A percentile compares a stretch with the other conserved stretches of the same genome.
These are phyloP conservation scores for Elaeis oleifera DNA, from an alignment of 202 grass and related monocot genomes.

Conservation along the genomic window DNA sequence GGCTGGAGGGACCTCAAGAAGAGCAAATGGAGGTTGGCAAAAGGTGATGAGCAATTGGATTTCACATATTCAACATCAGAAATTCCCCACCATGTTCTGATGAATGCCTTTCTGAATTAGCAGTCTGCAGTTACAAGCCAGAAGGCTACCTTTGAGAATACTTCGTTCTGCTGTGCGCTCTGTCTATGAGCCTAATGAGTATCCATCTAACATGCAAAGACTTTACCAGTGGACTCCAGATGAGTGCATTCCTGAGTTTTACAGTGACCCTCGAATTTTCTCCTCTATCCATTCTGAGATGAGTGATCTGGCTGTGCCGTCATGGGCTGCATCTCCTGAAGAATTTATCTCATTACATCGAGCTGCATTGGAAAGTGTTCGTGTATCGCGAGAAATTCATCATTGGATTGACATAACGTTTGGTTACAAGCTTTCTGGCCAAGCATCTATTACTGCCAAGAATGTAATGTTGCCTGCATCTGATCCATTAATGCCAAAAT, in stretches of 20 bases:
- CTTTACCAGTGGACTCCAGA: slow-evolving; percentile 97
- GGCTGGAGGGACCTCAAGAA: slow-evolving; percentile 92
- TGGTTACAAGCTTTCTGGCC: slow-evolving; percentile 89
- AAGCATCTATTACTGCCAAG: slow-evolving; percentile 80
- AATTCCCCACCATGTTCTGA: slow-evolving; percentile 96
- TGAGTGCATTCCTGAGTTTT: slow-evolving; percentile 97
- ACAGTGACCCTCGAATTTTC: slow-evolving; percentile 73
- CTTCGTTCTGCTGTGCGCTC: slow-evolving; percentile 71
- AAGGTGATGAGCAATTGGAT: slow-evolving; percentile 96
- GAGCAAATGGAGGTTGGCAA: slow-evolving; percentile 97
- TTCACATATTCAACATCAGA: slow-evolving; percentile 92
- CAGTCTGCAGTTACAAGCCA: slow-evolving; percentile 99
- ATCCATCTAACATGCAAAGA: slow-evolving; percentile 91
- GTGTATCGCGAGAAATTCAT: slow-evolving; percentile 74
- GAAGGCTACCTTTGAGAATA: slow-evolving; percentile 73
- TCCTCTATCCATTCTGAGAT: slow-evolving; percentile 84
- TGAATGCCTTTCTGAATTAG: slow-evolving; percentile 94
- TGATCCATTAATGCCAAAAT: slow-evolving; percentile 71
- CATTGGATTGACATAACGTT: slow-evolving; percentile 99
- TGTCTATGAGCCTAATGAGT: slow-evolving; percentile 95
- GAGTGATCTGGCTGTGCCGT: slow-evolving; percentile 80
- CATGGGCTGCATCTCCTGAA: slow-evolving; percentile 59
- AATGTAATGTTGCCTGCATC: slow-evolving; percentile 85
- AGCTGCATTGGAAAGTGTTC: slow-evolving; percentile 72
- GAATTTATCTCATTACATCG: slow-evolving; percentile 90